Conservation (phyloP, 83 land plant genomes). For the Diphasiastrum complanatum region DNA sequence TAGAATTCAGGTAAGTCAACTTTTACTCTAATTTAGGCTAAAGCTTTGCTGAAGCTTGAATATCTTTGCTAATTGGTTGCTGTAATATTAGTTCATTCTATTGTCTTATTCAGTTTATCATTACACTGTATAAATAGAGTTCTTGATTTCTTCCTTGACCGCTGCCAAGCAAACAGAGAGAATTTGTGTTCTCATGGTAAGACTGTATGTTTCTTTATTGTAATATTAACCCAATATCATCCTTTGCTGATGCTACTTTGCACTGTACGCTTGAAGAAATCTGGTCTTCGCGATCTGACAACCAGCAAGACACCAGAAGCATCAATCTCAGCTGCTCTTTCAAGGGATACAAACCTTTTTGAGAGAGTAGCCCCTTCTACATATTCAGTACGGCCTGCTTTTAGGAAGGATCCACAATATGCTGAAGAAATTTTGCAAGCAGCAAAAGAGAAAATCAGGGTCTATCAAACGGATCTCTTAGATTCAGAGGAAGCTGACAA, state of each 20-base stretch:
- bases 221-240: neutral
- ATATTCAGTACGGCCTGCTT: conserved; percentile 47
- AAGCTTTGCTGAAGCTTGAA: too few relatives aligned
- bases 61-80: neutral
- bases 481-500: conserved; percentile 22
- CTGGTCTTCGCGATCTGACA: conserved; percentile 37
- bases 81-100: neutral
- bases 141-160: neutral
- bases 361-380: conserved; percentile 64
- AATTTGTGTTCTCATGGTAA: neutral
- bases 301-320: conserved; percentile 45
- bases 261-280: conserved; percentile 35
- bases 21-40: neutral
- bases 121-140: too few relatives aligned
- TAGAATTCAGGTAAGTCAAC: conserved; percentile 44
- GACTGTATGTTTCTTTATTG: conserved; percentile 6
- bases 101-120: neutral
- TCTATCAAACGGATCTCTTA: conserved; percentile 46
- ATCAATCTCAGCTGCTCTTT: conserved; percentile 48
- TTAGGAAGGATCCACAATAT: conserved; percentile 29
- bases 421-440: conserved; percentile 31
- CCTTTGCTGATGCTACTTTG: neutral
- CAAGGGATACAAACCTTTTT: conserved; percentile 74
- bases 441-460: conserved; percentile 28
- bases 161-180: neutral